A percentile compares a stretch with the other conserved stretches of the same genome.
These are phyloP conservation scores for Hydnum rufescens DNA, from an alignment of 768 basidiomycete species.

Conservation along the genomic window DNA sequence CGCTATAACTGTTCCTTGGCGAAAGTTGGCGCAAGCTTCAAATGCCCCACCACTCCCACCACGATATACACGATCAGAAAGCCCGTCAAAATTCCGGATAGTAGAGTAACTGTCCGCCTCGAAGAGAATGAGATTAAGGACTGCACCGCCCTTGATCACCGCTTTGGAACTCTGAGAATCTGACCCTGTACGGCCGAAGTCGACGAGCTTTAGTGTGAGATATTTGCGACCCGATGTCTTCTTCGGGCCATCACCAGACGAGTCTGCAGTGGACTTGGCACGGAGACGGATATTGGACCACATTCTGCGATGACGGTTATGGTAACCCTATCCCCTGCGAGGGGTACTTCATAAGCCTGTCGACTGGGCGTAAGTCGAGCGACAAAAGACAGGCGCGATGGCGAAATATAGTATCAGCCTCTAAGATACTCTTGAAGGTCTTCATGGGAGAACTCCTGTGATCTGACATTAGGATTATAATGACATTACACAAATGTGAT, in stretches of 20 bases:
- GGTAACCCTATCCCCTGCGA: conserved; percentile 85
- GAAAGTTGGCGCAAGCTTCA: conserved; percentile 66
- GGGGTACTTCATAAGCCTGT: conserved; percentile 77
- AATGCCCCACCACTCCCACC: conserved; percentile 90
- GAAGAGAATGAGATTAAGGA: conserved; percentile 67
- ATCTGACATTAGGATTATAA: too few relatives aligned
- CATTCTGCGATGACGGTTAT: conserved; percentile 91
- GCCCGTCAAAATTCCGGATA: conserved; percentile 30
- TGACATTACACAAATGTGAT: conserved; percentile 1
- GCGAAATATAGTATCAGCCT: conserved; percentile 73
- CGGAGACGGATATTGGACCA: conserved; percentile 58
- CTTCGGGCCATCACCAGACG: too few relatives aligned
- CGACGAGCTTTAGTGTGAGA: conserved; percentile 67
- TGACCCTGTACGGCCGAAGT: conserved; percentile 40
- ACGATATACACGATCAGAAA: conserved; percentile 43
- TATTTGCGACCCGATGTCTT: conserved; percentile 66
- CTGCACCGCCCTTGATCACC: conserved; percentile 60
- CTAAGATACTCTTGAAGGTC: conserved; percentile 62
- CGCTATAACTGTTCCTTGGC: conserved; percentile 78
- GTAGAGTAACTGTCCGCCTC: conserved; percentile 45
- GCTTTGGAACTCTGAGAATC: conserved; percentile 32
- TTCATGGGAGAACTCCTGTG: conserved; percentile 52
- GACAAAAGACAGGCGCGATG: conserved; percentile 74
- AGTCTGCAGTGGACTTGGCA: too few relatives aligned
- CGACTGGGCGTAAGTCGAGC: conserved; percentile 58